phyloP scores from a whole-genome alignment of 1,139 yeast species.

The Magnusiomyces paraingens region DNA sequence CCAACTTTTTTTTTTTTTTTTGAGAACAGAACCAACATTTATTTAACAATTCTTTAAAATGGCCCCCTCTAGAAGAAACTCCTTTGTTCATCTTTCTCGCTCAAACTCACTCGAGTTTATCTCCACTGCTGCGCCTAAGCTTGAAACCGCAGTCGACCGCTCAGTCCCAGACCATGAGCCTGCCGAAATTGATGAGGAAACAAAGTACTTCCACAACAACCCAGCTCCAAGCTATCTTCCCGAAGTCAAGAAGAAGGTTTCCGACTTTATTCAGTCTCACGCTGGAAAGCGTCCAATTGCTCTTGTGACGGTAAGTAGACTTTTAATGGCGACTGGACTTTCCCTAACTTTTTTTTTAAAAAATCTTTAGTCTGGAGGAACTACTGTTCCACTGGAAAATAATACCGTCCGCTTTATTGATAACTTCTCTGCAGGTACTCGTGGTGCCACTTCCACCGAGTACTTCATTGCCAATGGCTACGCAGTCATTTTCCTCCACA shows the following conservation, averaged over 20 bases:
- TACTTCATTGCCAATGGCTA: slow-evolving; percentile 78
- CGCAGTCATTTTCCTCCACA: slow-evolving; percentile 84
- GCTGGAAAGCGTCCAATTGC: slow-evolving; percentile 49
- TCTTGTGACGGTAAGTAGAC: slow-evolving; percentile 49
- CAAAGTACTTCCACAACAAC: slow-evolving; percentile 63
- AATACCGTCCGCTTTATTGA: slow-evolving; percentile 95
- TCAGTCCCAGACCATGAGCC: slow-evolving; percentile 69
- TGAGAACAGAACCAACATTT: neutral
- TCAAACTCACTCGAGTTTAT: slow-evolving; percentile 19
- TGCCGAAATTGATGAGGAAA: slow-evolving; percentile 69
- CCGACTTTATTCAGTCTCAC: slow-evolving; percentile 48
- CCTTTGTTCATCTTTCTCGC: neutral
- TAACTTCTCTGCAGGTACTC: slow-evolving; percentile 93
- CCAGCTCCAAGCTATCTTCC: slow-evolving; percentile 68
- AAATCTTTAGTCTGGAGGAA: slow-evolving; percentile 65
- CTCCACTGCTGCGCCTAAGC: slow-evolving; percentile 65
- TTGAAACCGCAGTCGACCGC: slow-evolving; percentile 73
- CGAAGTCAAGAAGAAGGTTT: slow-evolving; percentile 50
- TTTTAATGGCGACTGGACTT: neutral
- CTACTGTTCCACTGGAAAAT: slow-evolving; percentile 94
- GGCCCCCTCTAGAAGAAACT: neutral
- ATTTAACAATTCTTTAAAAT: neutral
- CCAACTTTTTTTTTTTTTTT: neutral
- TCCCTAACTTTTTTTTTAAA: neutral
- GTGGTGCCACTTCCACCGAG: slow-evolving; percentile 96